Evolutionary conservation across 257 asterid species (phyloP).

Genomic region (Eustoma russellianum): DNA sequence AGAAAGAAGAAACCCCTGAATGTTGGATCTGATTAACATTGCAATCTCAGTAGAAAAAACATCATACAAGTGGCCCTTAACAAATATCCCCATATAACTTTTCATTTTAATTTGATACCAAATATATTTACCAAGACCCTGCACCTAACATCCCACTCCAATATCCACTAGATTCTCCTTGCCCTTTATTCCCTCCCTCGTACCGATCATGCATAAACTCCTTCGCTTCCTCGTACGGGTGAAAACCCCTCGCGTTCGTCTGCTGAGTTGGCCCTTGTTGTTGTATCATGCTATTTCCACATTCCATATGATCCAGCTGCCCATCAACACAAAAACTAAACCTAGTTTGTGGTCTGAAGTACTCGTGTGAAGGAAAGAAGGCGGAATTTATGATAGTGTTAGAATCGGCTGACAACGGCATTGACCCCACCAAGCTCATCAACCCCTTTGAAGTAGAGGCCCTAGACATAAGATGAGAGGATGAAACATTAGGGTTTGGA

Average conservation of each 20-base stretch:
- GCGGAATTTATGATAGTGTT: conserved; percentile 25
- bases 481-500: conserved; percentile 23
- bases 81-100: too few species aligned
- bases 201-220: conserved; percentile 14
- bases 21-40: too few species aligned
- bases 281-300: conserved; percentile 10
- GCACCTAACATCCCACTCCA: conserved; percentile 69
- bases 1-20: too few species aligned
- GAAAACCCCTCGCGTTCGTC: conserved; percentile 23
- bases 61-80: too few species aligned
- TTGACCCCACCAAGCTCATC: conserved; percentile 24
- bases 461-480: conserved; percentile 14
- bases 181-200: conserved; percentile 30
- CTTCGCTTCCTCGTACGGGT: conserved; percentile 55
- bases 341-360: conserved; percentile 23
- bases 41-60: too few species aligned
- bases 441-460: conserved; percentile 19
- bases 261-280: conserved; percentile 17
- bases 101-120: not conserved
- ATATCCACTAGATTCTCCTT: conserved; percentile 32
- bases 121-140: conserved; percentile 30
- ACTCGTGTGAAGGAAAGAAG: conserved; percentile 21
- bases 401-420: conserved; percentile 25
- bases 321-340: conserved; percentile 51
- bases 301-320: conserved; percentile 13